Evolutionary conservation across 2,329 filamentous ascomycete species (phyloP), one percentile per base, ranked within the genome.

Genomic region (Aurifilum marmelostoma): DNA sequence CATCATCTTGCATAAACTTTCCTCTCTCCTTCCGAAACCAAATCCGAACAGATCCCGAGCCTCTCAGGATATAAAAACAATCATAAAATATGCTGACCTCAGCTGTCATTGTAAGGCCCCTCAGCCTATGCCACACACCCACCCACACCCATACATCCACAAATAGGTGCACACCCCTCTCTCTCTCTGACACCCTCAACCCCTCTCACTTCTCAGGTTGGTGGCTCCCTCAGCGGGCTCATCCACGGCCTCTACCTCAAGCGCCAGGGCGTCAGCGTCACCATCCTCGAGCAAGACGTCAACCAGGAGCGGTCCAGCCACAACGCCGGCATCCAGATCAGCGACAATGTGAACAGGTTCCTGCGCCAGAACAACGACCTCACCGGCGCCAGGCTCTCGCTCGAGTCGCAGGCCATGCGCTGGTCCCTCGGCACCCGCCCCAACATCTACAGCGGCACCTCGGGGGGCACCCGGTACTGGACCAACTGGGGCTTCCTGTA

Each of bases 401-500:
- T 72, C 5, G 50, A 68, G 3, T 56, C 72, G 0, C 50, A 69
- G 8, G 52, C 63, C 14, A 66, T 69, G 7, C 69, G 64, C 34
- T 37, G 73, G 27, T 71, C 73, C 32, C 71, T 62, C 34, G 68
- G 71, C 64, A 73, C 67, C 43, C 67, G 62, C 39, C 58, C 64
- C 8, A 60, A 72, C 14, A 50, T 72, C n/a, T 63, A 52, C 37
- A 47, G 66, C 29, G 16, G 58, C 8, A 62, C 67, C n/a, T 74
- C 72, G 2, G 66, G 73, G 2, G 66, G 73, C 12, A 67, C 72
- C 39, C 77, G 80, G 68, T 71, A 76, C 24, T 79, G 80, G 75
- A 81, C 80, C 1, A 81, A 77, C 67, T 83, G 81, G 81, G 80
- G 80, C 52, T 67, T 80, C 39, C 68, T 82, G 47, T 81, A 82